These are phyloP conservation scores for Trebouxia sp. DNA, from an alignment of 139 green algal species.

Conservation along the genomic window DNA sequence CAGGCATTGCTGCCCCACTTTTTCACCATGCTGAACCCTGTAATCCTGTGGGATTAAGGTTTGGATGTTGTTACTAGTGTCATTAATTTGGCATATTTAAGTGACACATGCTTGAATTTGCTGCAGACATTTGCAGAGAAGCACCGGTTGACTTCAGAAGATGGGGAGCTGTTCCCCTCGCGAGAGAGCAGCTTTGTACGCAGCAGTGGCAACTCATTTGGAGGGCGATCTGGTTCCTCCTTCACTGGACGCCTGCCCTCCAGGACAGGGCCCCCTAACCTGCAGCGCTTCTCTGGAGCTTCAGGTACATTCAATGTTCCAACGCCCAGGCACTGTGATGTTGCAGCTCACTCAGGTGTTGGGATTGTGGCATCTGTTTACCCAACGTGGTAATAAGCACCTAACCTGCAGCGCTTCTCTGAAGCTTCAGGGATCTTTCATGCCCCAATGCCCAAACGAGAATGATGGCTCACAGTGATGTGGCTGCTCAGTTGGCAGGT, in stretches of 20 bases:
- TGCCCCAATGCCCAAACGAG: not conserved
- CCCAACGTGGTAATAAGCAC: too few species aligned
- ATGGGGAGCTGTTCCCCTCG: not conserved
- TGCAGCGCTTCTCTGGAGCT: not conserved
- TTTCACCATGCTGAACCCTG: too few species aligned
- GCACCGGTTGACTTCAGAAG: constrained; percentile 9
- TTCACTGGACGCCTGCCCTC: not conserved
- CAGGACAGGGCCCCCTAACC: not conserved
- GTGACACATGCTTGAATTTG: not conserved
- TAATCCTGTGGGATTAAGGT: too few species aligned
- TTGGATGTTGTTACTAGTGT: too few species aligned
- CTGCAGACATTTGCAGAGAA: constrained; percentile 12
- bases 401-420: constrained; percentile 15
- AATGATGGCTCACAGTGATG: not conserved
- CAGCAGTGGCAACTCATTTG: constrained; percentile 7
- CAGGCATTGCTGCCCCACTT: too few species aligned
- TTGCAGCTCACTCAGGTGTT: too few species aligned
- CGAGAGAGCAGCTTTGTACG: not conserved
- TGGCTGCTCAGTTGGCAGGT: too few species aligned
- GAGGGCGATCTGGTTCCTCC: not conserved
- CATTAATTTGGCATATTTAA: too few species aligned
- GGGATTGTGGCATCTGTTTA: too few species aligned
- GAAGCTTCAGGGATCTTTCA: not conserved
- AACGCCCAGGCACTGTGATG: not conserved
- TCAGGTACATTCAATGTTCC: not conserved